Conservation (phyloP, 139 green algal species). For the Tetradesmus obliquus region DNA sequence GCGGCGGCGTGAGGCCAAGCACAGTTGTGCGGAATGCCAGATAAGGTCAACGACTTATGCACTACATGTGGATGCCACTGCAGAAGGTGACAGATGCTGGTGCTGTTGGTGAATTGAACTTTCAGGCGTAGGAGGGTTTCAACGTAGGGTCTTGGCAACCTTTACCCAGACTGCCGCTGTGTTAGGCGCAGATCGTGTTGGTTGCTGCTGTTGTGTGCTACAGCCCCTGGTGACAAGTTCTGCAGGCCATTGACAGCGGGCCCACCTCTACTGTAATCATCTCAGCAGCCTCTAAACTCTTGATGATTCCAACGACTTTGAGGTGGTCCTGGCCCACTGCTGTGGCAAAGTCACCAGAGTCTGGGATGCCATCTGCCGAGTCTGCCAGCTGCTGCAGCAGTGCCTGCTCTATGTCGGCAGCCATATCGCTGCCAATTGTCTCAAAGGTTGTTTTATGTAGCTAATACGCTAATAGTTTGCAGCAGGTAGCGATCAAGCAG, state of each 20-base stretch:
- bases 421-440: constrained; percentile 21
- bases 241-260: not conserved
- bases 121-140: no score
- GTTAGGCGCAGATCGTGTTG: not conserved
- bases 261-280: constrained; percentile 83
- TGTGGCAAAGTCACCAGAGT: constrained; percentile 78
- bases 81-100: no score
- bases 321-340: constrained; percentile 73
- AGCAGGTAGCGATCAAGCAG: not conserved
- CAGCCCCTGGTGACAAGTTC: not conserved
- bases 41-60: no score
- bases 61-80: no score
- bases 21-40: not conserved
- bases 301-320: constrained; percentile 86
- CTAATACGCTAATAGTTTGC: not conserved
- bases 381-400: constrained; percentile 72
- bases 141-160: no score
- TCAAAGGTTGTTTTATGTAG: not conserved
- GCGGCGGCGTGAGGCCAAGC: no score
- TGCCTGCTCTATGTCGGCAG: constrained; percentile 58
- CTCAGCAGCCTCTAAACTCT: constrained; percentile 84
- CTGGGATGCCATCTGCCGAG: constrained; percentile 56
- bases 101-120: no score
- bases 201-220: not conserved
- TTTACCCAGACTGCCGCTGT: not conserved